Percentiles rank a stretch among this genome's conserved stretches.
Evolutionary conservation across 257 asterid species (phyloP).

Genomic region (Euphrasia confusa): DNA sequence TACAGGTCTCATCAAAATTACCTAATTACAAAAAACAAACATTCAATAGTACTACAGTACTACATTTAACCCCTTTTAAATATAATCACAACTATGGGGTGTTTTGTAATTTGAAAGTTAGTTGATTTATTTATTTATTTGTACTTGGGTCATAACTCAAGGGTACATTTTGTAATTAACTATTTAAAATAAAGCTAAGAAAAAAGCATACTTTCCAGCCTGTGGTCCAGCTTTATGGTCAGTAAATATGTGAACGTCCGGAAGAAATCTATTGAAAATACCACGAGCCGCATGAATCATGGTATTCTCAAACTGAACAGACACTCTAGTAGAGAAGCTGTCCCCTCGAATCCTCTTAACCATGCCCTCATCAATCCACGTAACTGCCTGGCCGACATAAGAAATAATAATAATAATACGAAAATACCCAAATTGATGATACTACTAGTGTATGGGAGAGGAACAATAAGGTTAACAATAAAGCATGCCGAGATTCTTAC

Average conservation of each 20-base stretch:
- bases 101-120: too few species aligned
- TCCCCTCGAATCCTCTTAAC: constrained; percentile 88
- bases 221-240: constrained; percentile 79
- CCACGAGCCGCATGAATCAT: constrained; percentile 92
- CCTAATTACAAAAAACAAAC: too few species aligned
- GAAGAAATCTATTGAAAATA: constrained; percentile 64
- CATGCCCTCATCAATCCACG: constrained; percentile 91
- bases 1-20: too few species aligned
- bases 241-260: constrained; percentile 72
- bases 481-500: constrained; percentile 34
- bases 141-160: too few species aligned
- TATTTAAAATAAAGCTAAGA: background rate
- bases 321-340: constrained; percentile 79
- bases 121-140: too few species aligned
- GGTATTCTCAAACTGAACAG: constrained; percentile 71
- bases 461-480: background rate
- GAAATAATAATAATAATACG: background rate
- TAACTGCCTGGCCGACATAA: constrained; percentile 46
- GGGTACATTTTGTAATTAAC: too few species aligned
- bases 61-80: too few species aligned
- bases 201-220: constrained; percentile 71
- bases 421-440: background rate
- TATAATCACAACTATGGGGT: too few species aligned
- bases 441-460: background rate
- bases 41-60: too few species aligned